Percentiles rank a stretch among this genome's conserved stretches.
phyloP scores from a whole-genome alignment of 805 yeast genomes.

The Wickerhamiella brachini region DNA sequence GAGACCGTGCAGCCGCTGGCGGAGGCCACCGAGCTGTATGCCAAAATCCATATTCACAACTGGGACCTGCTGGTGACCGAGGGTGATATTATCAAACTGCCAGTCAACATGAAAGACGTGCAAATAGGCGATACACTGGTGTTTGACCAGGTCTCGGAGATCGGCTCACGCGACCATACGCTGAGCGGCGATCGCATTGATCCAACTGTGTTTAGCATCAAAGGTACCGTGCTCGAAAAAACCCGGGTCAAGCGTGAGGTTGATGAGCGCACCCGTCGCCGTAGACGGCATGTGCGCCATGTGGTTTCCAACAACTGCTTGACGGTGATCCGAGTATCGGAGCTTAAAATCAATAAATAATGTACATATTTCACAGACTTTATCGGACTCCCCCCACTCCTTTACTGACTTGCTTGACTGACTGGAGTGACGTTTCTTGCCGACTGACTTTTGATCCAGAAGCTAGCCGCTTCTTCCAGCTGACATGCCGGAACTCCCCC shows the following conservation, averaged over 20 bases:
- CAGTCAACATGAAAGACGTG: conserved; percentile 62
- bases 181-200: conserved; percentile 40
- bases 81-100: conserved; percentile 75
- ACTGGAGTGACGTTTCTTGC: no score
- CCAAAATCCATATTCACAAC: conserved; percentile 66
- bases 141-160: conserved; percentile 59
- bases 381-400: no score
- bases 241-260: conserved; percentile 55
- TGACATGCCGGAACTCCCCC: not conserved
- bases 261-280: conserved; percentile 62
- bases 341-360: conserved; percentile 36
- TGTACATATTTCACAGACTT: conserved; percentile 10
- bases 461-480: no score
- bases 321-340: conserved; percentile 66
- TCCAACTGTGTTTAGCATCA: conserved; percentile 41
- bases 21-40: conserved; percentile 57
- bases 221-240: conserved; percentile 75
- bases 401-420: no score
- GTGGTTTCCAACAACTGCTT: conserved; percentile 53
- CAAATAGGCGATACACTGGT: conserved; percentile 71
- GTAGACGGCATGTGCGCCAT: conserved; percentile 63
- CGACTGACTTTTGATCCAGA: no score
- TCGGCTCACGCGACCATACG: conserved; percentile 79
- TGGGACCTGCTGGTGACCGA: conserved; percentile 79
- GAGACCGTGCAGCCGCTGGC: conserved; percentile 48